Percentiles rank a stretch among this genome's conserved stretches.
Conservation (phyloP, 371 early-diverging fungal species). For the Saksenaea vasiformis region DNA sequence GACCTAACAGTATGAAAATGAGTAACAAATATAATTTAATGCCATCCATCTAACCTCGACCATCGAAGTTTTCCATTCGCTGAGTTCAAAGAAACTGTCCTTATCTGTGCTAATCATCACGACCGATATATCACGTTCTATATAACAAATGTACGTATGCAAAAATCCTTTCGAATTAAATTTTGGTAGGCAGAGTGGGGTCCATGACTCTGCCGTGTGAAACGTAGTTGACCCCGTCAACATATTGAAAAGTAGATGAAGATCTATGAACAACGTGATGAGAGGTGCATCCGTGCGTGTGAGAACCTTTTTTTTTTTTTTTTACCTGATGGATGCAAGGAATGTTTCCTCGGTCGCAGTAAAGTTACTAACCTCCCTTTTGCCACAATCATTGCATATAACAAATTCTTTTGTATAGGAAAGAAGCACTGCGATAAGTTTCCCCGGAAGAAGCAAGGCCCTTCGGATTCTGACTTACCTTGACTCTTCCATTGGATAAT, state of each 20-base stretch:
- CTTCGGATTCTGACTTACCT: slow-evolving; percentile 35
- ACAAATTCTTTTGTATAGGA: slow-evolving; percentile 42
- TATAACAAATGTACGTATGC: slow-evolving; percentile 85
- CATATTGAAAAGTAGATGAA: slow-evolving; percentile 85
- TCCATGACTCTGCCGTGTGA: slow-evolving; percentile 85
- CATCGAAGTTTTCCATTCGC: slow-evolving; percentile 68
- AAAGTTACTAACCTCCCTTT: slow-evolving; percentile 78
- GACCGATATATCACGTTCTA: slow-evolving; percentile 70
- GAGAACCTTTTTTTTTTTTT: not conserved
- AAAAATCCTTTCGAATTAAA: slow-evolving; percentile 89
- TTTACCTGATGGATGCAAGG: slow-evolving; percentile 75
- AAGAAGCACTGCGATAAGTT: not conserved
- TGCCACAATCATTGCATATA: slow-evolving; percentile 81
- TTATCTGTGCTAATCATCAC: slow-evolving; percentile 79
- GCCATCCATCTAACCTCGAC: slow-evolving; percentile 52
- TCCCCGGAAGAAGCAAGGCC: not conserved
- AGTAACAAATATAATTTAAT: not conserved
- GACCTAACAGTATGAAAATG: slow-evolving; percentile 1
- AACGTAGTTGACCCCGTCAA: slow-evolving; percentile 75
- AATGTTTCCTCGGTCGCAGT: slow-evolving; percentile 75
- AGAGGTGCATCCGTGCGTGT: slow-evolving; percentile 7
- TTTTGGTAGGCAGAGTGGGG: slow-evolving; percentile 93
- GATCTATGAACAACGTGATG: slow-evolving; percentile 47
- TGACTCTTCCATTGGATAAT: slow-evolving; percentile 57
- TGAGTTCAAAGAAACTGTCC: slow-evolving; percentile 83